Evolutionary conservation across 129 eudicot species (phyloP).

Genomic region (Rutidosis leptorrhynchoides): DNA sequence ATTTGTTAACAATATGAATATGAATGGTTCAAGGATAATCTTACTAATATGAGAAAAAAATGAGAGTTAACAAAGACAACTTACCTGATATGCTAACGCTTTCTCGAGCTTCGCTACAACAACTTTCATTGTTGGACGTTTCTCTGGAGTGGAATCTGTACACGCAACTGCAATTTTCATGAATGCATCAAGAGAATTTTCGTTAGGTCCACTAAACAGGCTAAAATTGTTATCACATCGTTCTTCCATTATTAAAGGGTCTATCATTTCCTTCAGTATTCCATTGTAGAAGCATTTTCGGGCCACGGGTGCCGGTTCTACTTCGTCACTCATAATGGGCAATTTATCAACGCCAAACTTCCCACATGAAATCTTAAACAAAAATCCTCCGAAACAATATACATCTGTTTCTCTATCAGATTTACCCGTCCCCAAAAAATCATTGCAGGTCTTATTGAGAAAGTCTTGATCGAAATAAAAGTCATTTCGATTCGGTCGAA

Average conservation of each 20-base stretch:
- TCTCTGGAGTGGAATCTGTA: not conserved
- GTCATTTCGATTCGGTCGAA: not conserved
- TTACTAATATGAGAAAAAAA: no score
- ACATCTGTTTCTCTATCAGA: not conserved
- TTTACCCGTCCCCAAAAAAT: not conserved
- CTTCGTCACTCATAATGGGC: not conserved
- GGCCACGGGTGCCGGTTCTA: not conserved
- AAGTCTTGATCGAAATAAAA: not conserved
- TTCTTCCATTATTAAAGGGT: not conserved
- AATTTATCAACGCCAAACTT: not conserved
- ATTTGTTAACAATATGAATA: no score
- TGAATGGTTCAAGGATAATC: no score
- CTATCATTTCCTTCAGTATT: not conserved
- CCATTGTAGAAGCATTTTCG: not conserved
- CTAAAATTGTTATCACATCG: not conserved
- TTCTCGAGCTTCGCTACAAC: not conserved
- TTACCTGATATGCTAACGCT: not conserved
- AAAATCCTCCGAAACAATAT: not conserved
- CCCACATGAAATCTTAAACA: not conserved
- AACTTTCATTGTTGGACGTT: not conserved
- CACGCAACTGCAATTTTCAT: not conserved
- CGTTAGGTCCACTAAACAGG: not conserved
- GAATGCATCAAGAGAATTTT: not conserved
- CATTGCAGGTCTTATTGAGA: rapidly evolving
- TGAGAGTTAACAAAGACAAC: not conserved